phyloP scores from a whole-genome alignment of 495 filamentous ascomycete genomes.

The Penicillium flavigenum region DNA sequence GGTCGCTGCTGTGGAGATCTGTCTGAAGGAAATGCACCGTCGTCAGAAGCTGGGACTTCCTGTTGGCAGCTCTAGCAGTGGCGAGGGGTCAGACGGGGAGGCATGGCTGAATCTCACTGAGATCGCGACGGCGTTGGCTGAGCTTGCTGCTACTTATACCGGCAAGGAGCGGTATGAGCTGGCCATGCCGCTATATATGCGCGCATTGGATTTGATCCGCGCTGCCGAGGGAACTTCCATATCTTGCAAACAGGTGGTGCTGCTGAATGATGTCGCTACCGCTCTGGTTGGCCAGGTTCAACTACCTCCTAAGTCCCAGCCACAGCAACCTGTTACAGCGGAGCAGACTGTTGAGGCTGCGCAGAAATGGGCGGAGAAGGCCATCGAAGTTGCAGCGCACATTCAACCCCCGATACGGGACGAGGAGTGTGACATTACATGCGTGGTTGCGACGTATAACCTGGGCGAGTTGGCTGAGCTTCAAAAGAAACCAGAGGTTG shows the following conservation, averaged over 20 bases:
- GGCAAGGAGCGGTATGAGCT: conserved; percentile 68
- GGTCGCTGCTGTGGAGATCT: conserved; percentile 79
- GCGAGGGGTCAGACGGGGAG: conserved; percentile 48
- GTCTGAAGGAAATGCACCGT: conserved; percentile 68
- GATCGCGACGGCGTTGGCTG: conserved; percentile 66
- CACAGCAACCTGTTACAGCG: conserved; percentile 39
- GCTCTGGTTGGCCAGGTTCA: conserved; percentile 37
- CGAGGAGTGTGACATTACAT: conserved; percentile 81
- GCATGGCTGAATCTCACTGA: conserved; percentile 72
- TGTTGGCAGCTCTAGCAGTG: conserved; percentile 29
- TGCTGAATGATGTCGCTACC: conserved; percentile 45
- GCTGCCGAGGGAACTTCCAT: conserved; percentile 41
- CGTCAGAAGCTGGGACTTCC: conserved; percentile 60
- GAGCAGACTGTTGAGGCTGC: conserved; percentile 60
- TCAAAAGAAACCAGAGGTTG: conserved; percentile 62
- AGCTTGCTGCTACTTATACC: conserved; percentile 71
- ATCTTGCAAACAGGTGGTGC: conserved; percentile 69
- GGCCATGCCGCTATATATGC: conserved; percentile 84
- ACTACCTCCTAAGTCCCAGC: conserved; percentile 43
- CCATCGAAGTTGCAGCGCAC: conserved; percentile 57
- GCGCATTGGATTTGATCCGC: conserved; percentile 63
- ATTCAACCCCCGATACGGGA: conserved; percentile 62
- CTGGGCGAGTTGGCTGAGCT: conserved; percentile 78
- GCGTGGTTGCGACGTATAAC: conserved; percentile 81
- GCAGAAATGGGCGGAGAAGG: conserved; percentile 70